Base-by-base conservation (phyloP, 306 rosid genomes). In the Vigna radiata region DNA sequence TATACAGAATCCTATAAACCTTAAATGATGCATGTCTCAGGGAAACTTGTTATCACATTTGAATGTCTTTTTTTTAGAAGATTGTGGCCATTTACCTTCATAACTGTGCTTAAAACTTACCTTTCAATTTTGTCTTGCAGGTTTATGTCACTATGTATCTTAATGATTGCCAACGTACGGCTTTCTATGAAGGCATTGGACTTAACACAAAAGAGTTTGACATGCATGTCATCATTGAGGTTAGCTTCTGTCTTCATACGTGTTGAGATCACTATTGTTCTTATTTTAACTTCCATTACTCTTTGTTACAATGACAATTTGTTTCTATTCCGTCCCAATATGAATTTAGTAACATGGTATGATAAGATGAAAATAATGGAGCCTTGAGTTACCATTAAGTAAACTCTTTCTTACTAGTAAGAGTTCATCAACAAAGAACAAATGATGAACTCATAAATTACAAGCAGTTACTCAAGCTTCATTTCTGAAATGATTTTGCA, bases 161-260 rank as follows among this genome's bases (percentile, higher is more conserved):
- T 76, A 95, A 95, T 55, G 99, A 95, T 87, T 95, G 99, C 86
- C 99, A 95, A 39, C 89, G 97, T 29, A 90, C 99, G 49, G 97
- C 88, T 68, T 92, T 95, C 89, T 95, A 95, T 78, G 96, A 95
- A 83, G 97, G 99, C 79, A 95, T 95, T 65, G 99, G 99, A 41
- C 92, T 92, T 39, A 33, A 92, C 83, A 95, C 99, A 16, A 95
- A 95, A 83, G 99, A 95, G 76, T 92, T 88, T 72, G 97, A 95
- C 79, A 95, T 90, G 99, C 99, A 95, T 84, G 99, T 92, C 85
- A 95, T 95, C 87, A 95, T 92, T 69, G 97, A 95, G 96, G 99
- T 95, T 60, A 85, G 88, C 50, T 59, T 82, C 25, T 68, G 64
- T 33, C 29, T 44, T 56, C 63, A 59, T 19, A 44, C n/a, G 16